phyloP scores from a whole-genome alignment of 805 yeast species.

The Dipodascopsis uninucleata region DNA sequence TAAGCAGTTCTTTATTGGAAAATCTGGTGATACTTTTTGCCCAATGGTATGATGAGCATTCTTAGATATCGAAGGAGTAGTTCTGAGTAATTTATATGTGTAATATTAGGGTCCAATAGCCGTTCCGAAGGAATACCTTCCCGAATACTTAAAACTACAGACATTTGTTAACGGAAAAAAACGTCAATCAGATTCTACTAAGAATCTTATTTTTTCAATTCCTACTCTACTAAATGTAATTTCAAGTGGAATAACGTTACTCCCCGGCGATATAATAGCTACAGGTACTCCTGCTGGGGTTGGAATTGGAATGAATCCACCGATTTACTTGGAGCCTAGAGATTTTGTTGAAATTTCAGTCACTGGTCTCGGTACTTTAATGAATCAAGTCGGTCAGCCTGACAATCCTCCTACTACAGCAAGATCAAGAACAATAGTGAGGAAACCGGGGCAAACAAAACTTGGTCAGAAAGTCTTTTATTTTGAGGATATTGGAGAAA shows the following conservation, averaged over 20 bases:
- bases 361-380: conserved; percentile 18
- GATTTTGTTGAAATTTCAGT: conserved; percentile 41
- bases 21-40: conserved; percentile 17
- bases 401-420: background rate
- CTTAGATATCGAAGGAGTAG: background rate
- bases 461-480: conserved; percentile 15
- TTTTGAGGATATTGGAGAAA: conserved; percentile 17
- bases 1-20: conserved; percentile 20
- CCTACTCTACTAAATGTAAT: conserved; percentile 44
- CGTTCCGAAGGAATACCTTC: conserved; percentile 25
- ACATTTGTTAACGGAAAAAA: conserved; percentile 47
- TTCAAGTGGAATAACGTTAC: conserved; percentile 49
- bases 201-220: conserved; percentile 48
- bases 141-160: conserved; percentile 38
- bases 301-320: conserved; percentile 46
- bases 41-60: conserved; percentile 7
- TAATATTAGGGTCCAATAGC: conserved; percentile 22
- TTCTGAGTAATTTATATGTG: background rate
- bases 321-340: conserved; percentile 43
- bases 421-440: background rate
- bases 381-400: conserved; percentile 1
- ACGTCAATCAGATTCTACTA: conserved; percentile 46
- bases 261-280: conserved; percentile 51
- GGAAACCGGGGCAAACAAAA: conserved; percentile 7
- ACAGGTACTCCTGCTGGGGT: conserved; percentile 58